Conservation (phyloP, 352 stramenopile genomes). For the Phytophthora sojae region DNA sequence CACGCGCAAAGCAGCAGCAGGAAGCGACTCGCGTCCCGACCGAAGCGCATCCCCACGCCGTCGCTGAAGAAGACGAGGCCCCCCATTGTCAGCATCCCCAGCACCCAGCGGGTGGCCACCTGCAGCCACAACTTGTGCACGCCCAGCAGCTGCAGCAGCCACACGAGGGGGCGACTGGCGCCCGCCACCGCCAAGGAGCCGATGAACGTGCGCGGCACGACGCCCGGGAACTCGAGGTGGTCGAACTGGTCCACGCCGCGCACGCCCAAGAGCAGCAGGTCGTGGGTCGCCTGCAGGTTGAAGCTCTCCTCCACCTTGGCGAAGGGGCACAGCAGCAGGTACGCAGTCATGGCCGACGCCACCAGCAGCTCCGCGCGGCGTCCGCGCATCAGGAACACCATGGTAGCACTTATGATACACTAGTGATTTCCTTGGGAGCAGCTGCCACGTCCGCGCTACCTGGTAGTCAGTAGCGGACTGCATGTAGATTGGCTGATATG, state of each 20-base stretch:
- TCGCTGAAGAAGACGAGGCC: conserved; percentile 73
- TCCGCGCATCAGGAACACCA: conserved; percentile 39
- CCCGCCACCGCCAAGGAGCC: conserved; percentile 78
- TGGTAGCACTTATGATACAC: neutral
- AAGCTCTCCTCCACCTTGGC: conserved; percentile 98
- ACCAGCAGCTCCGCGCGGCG: conserved; percentile 48
- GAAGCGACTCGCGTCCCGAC: conserved; percentile 65
- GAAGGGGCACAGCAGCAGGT: conserved; percentile 72
- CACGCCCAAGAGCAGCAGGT: conserved; percentile 90
- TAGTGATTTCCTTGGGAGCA: neutral
- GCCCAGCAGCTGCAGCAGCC: conserved; percentile 29
- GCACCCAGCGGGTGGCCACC: conserved; percentile 59
- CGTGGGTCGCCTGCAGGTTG: conserved; percentile 98
- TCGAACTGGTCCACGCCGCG: conserved; percentile 87
- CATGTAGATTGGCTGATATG: neutral
- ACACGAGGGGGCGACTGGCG: conserved; percentile 54
- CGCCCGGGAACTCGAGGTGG: conserved; percentile 97
- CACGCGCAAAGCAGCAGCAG: conserved; percentile 89
- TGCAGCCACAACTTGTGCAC: conserved; percentile 68
- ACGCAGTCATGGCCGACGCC: conserved; percentile 44
- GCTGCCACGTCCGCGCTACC: neutral
- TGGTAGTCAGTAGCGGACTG: too few species aligned
- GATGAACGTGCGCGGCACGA: conserved; percentile 98
- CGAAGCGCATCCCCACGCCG: conserved; percentile 63
- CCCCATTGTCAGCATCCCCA: conserved; percentile 66